A percentile compares a stretch with the other conserved stretches of the same genome.
phyloP scores from a whole-genome alignment of 169 alveolate genomes.

The Cryptosporidium ubiquitum region DNA sequence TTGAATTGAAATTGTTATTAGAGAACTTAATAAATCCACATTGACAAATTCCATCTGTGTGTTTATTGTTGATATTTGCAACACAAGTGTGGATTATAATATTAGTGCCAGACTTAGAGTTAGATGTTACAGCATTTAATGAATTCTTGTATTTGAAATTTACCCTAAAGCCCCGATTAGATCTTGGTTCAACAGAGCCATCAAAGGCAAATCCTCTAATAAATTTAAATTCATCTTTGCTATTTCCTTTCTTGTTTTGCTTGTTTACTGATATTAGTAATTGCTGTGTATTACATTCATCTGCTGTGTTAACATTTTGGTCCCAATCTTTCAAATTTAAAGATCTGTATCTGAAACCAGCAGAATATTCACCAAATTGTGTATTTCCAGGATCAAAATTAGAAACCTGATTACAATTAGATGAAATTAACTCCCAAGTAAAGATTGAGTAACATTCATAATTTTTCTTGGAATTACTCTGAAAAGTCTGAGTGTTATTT shows the following conservation, averaged over 20 bases:
- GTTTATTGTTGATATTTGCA: constrained; percentile 14
- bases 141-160: constrained; percentile 3
- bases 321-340: background rate
- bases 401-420: constrained; percentile 9
- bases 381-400: constrained; percentile 30
- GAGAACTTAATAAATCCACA: constrained; percentile 22
- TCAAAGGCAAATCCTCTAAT: constrained; percentile 20
- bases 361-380: constrained; percentile 28
- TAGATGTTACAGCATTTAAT: background rate
- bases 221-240: background rate
- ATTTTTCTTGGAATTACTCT: background rate
- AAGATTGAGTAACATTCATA: constrained; percentile 10
- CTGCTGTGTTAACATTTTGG: background rate
- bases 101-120: background rate
- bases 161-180: background rate
- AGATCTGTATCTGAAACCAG: constrained; percentile 67
- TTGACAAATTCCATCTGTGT: background rate
- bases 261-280: background rate
- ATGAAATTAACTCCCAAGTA: constrained; percentile 23
- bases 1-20: background rate
- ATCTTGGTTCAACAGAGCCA: constrained; percentile 19
- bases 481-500: background rate
- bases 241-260: background rate
- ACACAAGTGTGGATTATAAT: constrained; percentile 8
- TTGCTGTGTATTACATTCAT: background rate